Conservation (phyloP, 345 rosid species). For the Cochlearia excelsa region DNA sequence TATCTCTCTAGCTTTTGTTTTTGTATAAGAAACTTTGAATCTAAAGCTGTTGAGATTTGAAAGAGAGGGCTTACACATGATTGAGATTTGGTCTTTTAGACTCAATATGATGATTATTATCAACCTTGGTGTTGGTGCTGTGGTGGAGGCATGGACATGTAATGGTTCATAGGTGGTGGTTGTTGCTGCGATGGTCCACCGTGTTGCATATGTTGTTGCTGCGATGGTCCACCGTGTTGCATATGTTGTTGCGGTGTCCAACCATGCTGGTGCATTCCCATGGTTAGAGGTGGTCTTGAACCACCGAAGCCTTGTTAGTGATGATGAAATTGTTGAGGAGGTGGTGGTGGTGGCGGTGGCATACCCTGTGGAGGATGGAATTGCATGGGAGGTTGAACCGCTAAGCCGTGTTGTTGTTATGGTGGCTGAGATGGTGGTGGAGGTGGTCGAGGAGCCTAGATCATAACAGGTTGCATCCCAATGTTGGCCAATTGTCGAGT, state of each 20-base stretch:
- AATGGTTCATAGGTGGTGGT: constrained; percentile 58
- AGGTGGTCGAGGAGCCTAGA: constrained; percentile 58
- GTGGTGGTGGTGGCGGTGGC: constrained; percentile 59
- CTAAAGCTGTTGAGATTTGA: constrained; percentile 7
- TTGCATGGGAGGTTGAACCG: constrained; percentile 68
- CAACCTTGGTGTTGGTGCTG: constrained; percentile 46
- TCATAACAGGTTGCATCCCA: constrained; percentile 45
- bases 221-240: constrained; percentile 38
- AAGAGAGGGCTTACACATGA: constrained; percentile 28
- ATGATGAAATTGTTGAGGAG: constrained; percentile 31
- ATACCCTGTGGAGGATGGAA: constrained; percentile 65
- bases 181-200: constrained; percentile 51
- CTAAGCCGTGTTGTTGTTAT: constrained; percentile 59
- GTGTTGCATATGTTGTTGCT: constrained; percentile 41
- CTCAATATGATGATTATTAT: background rate
- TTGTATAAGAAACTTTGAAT: background rate
- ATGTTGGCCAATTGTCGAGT: constrained; percentile 76
- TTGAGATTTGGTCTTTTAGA: background rate
- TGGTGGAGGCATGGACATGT: constrained; percentile 57
- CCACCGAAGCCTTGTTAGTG: constrained; percentile 36
- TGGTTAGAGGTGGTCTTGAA: constrained; percentile 65
- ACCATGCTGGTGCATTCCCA: constrained; percentile 74
- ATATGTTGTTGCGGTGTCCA: constrained; percentile 54
- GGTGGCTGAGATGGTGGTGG: constrained; percentile 75
- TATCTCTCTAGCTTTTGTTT: too few species aligned